phyloP scores from a whole-genome alignment of 2,329 filamentous ascomycete genomes.

The Verticillium alfalfae region DNA sequence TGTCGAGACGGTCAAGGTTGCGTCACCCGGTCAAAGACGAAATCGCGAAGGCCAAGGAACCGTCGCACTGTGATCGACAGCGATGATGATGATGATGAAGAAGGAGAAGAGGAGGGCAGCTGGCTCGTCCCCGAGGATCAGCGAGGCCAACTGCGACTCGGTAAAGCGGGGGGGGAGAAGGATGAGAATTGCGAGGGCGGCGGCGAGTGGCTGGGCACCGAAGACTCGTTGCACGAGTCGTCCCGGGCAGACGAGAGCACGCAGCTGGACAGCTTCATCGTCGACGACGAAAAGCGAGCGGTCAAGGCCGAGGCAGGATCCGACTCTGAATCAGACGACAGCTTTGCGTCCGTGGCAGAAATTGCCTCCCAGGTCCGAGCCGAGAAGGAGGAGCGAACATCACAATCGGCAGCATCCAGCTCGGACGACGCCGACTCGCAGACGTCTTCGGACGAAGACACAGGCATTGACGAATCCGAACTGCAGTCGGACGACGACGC shows the following conservation, averaged over 20 bases:
- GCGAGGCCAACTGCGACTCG: slow-evolving; percentile 54
- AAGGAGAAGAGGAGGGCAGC: slow-evolving; percentile 58
- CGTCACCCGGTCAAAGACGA: slow-evolving; percentile 14
- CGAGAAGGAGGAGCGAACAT: slow-evolving; percentile 18
- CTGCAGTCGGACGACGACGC: slow-evolving; percentile 29
- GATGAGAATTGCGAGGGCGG: slow-evolving; percentile 86
- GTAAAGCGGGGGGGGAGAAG: slow-evolving; percentile 76
- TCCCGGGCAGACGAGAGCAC: slow-evolving; percentile 46
- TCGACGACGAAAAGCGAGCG: slow-evolving; percentile 43
- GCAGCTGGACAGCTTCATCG: slow-evolving; percentile 50
- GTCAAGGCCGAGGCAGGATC: slow-evolving; percentile 21
- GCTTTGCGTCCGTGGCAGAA: slow-evolving; percentile 29
- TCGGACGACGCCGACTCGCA: not conserved
- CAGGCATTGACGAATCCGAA: slow-evolving; percentile 33
- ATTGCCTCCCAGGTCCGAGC: slow-evolving; percentile 21
- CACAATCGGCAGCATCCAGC: slow-evolving; percentile 1
- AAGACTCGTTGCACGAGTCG: slow-evolving; percentile 58
- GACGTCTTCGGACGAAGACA: slow-evolving; percentile 22
- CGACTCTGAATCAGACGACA: slow-evolving; percentile 23
- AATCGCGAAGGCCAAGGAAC: slow-evolving; percentile 34
- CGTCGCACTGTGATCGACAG: slow-evolving; percentile 59
- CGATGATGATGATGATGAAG: slow-evolving; percentile 65
- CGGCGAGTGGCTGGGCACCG: slow-evolving; percentile 70
- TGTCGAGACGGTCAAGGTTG: slow-evolving; percentile 4
- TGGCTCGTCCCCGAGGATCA: slow-evolving; percentile 74